Percentiles rank a stretch among this genome's conserved stretches.
These are phyloP conservation scores for Onygenales sp. DNA, from an alignment of 2,329 filamentous ascomycete species.

Conservation along the genomic window DNA sequence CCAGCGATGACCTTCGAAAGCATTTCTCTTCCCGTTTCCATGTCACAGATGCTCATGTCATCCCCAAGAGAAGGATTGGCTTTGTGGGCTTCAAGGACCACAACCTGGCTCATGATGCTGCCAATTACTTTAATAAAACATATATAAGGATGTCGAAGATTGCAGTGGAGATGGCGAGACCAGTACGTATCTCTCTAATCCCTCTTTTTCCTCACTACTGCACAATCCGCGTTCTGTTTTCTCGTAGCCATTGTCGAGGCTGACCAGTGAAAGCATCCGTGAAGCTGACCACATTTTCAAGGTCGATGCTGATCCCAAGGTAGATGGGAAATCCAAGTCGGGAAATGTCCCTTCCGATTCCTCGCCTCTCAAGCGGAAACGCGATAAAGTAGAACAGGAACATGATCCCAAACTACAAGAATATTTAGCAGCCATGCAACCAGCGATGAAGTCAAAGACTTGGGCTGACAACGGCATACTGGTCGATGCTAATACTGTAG, in stretches of 20 bases:
- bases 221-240: constrained; percentile 3
- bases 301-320: constrained; percentile 28
- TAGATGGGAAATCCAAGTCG: constrained; percentile 16
- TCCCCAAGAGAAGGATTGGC: constrained; percentile 81
- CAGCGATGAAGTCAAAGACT: constrained; percentile 53
- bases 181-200: constrained; percentile 45
- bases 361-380: constrained; percentile 32
- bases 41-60: constrained; percentile 86
- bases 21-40: constrained; percentile 73
- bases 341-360: constrained; percentile 11
- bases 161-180: constrained; percentile 74
- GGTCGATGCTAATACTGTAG: constrained; percentile 16
- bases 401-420: constrained; percentile 75
- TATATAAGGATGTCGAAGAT: constrained; percentile 97
- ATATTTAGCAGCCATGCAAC: constrained; percentile 74
- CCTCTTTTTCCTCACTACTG: constrained; percentile 3
- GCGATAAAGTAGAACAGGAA: constrained; percentile 47
- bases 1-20: constrained; percentile 74
- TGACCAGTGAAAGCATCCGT: constrained; percentile 22
- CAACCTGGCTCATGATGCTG: constrained; percentile 69
- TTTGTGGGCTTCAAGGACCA: constrained; percentile 88
- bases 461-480: constrained; percentile 49
- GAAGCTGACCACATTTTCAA: constrained; percentile 31
- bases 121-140: constrained; percentile 90
- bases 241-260: constrained; percentile 15